Conservation (phyloP, 2,329 filamentous ascomycete genomes). For the Claviceps sp. region DNA sequence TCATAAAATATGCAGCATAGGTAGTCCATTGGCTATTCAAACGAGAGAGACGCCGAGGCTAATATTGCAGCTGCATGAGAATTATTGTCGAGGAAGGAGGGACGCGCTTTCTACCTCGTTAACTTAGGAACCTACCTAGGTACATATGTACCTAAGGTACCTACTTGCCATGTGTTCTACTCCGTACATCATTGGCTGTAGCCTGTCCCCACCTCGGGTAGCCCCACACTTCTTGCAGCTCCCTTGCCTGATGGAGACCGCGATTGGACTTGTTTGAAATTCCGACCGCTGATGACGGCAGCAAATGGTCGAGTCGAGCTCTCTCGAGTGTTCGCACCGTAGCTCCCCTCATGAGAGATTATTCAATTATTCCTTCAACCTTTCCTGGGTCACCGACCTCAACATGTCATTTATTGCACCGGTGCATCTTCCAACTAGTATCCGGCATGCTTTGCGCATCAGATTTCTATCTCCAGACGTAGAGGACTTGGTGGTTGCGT, state of each 20-base stretch:
- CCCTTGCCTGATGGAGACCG: not conserved
- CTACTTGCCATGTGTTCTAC: too few relatives aligned
- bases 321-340: conserved; percentile 3
- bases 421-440: conserved; percentile 82
- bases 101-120: not conserved
- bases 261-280: not conserved
- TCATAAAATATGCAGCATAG: not conserved
- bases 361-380: not conserved
- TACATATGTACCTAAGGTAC: not conserved
- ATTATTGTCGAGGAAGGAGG: not conserved
- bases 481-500: conserved; percentile 82
- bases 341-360: conserved; percentile 15
- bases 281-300: conserved; percentile 2
- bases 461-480: conserved; percentile 60
- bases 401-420: conserved; percentile 88
- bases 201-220: not conserved
- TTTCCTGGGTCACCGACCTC: not conserved
- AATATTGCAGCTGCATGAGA: not conserved
- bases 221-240: not conserved
- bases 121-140: not conserved
- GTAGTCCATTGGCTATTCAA: not conserved
- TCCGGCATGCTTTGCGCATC: conserved; percentile 75
- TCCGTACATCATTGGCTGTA: too few relatives aligned
- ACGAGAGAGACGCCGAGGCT: not conserved
- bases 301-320: conserved; percentile 15